Evolutionary conservation across 2,329 filamentous ascomycete genomes (phyloP).

Genomic region (Fusarium tuaranense): DNA sequence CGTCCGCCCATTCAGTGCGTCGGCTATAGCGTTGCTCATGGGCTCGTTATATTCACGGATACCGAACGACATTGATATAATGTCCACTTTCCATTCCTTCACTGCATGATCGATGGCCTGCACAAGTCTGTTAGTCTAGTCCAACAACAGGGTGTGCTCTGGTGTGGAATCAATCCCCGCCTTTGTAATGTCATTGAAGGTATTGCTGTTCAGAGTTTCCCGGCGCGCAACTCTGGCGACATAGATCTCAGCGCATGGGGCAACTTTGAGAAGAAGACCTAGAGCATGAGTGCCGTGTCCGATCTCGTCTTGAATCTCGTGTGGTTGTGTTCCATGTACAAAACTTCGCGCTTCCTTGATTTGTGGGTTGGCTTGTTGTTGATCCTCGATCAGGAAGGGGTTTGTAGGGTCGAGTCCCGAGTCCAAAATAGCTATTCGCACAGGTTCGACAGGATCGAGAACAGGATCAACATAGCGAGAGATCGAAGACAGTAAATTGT

Average conservation of each 20-base stretch:
- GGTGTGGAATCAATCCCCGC: background rate
- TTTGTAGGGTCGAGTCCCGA: background rate
- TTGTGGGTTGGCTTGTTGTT: background rate
- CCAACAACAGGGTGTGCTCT: background rate
- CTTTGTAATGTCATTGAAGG: background rate
- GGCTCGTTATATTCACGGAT: background rate
- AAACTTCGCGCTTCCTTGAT: background rate
- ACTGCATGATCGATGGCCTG: background rate
- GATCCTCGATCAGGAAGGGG: background rate
- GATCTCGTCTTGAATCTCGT: background rate
- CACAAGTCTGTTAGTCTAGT: background rate
- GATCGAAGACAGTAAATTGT: background rate
- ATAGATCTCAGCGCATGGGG: background rate
- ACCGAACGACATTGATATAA: background rate
- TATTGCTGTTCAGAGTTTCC: background rate
- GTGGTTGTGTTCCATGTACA: background rate
- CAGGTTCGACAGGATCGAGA: background rate
- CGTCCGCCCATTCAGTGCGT: background rate
- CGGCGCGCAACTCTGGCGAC: background rate
- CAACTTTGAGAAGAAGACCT: background rate
- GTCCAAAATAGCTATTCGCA: background rate
- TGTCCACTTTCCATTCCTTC: background rate
- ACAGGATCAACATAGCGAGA: background rate
- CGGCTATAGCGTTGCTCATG: background rate
- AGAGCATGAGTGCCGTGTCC: background rate